Percentiles rank a stretch among this genome's conserved stretches.
phyloP scores from a whole-genome alignment of 2,329 filamentous ascomycete species.

The Aspergillus transmontanensis region DNA sequence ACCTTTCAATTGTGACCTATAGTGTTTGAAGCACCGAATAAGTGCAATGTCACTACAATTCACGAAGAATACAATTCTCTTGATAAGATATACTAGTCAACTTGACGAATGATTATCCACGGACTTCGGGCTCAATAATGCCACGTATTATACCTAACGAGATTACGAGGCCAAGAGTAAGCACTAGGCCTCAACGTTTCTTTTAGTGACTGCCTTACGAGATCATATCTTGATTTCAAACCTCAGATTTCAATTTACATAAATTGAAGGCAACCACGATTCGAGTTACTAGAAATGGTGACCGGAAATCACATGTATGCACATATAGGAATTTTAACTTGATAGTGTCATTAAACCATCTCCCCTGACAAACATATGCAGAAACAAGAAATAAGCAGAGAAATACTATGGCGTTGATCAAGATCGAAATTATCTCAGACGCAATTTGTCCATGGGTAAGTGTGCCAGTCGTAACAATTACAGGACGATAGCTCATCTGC shows the following conservation, averaged over 20 bases:
- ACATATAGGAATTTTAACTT: background rate
- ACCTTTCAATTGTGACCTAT: no score
- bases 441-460: background rate
- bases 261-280: background rate
- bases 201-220: background rate
- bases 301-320: background rate
- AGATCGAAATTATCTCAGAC: background rate
- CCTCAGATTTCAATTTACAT: background rate
- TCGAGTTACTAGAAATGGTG: background rate
- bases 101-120: no score
- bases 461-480: background rate
- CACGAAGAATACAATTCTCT: no score
- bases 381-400: background rate
- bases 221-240: background rate
- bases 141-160: background rate
- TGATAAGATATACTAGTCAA: no score
- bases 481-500: background rate
- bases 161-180: background rate
- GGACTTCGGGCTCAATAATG: no score
- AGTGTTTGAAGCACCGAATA: no score
- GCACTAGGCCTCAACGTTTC: background rate
- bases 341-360: background rate
- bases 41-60: no score
- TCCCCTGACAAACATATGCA: accelerated
- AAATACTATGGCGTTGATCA: background rate